A percentile compares a stretch with the other conserved stretches of the same genome.
Evolutionary conservation across 2,329 filamentous ascomycete genomes (phyloP).

Genomic region (Penicillium sp.): DNA sequence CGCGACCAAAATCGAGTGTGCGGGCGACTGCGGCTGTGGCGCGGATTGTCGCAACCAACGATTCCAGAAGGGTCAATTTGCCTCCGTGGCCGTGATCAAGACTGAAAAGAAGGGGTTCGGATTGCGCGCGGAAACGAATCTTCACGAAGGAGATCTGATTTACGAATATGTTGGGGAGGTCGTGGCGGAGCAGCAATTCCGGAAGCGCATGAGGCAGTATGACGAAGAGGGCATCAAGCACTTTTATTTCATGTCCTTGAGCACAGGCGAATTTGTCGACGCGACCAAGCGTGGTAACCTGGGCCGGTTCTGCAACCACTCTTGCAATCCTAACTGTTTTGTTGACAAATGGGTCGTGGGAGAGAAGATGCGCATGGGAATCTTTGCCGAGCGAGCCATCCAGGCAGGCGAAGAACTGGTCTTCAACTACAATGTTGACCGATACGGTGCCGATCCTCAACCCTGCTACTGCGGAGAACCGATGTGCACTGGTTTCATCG

Average conservation of each 20-base stretch:
- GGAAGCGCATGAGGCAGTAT: conserved; percentile 87
- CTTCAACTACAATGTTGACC: conserved; percentile 99
- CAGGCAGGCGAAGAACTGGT: conserved; percentile 90
- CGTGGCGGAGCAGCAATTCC: conserved; percentile 88
- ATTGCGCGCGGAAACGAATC: conserved; percentile 74
- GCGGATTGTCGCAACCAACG: conserved; percentile 88
- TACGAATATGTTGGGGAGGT: conserved; percentile 99
- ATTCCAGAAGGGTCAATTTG: conserved; percentile 87
- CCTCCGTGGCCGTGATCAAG: conserved; percentile 90
- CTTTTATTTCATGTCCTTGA: conserved; percentile 99
- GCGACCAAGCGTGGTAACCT: conserved; percentile 96
- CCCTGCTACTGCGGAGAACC: conserved; percentile 94
- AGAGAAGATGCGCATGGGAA: conserved; percentile 97
- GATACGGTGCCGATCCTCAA: conserved; percentile 94
- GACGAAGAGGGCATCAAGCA: conserved; percentile 97
- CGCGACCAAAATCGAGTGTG: conserved; percentile 96
- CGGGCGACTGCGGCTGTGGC: conserved; percentile 84
- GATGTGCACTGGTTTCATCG: conserved; percentile 95
- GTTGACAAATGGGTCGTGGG: conserved; percentile 99
- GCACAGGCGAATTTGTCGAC: conserved; percentile 94
- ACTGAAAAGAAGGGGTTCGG: conserved; percentile 98
- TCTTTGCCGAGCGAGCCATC: conserved; percentile 86
- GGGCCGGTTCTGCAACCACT: conserved; percentile 97
- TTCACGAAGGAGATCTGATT: conserved; percentile 86
- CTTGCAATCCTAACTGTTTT: conserved; percentile 97